A percentile compares a stretch with the other conserved stretches of the same genome.
phyloP scores from a whole-genome alignment of 2,329 filamentous ascomycete genomes.

The Pyricularia pennisetigena region DNA sequence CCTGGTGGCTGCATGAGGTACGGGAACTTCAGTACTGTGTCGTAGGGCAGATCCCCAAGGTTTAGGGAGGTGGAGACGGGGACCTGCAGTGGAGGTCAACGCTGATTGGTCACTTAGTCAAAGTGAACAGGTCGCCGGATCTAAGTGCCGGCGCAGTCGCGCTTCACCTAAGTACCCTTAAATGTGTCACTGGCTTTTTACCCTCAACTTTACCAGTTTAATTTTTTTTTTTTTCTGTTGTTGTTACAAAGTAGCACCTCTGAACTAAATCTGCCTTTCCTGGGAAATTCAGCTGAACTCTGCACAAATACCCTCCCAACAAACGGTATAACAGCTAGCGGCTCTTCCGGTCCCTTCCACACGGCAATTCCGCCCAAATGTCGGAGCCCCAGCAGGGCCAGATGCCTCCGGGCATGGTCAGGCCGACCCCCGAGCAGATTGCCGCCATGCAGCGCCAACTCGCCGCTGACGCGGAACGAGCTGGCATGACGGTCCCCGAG shows the following conservation, averaged over 20 bases:
- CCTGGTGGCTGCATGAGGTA: too few species aligned
- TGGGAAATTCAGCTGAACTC: not conserved
- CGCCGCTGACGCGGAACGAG: constrained; percentile 70
- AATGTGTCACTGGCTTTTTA: not conserved
- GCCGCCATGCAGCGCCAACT: constrained; percentile 74
- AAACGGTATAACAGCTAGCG: not conserved
- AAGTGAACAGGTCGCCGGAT: constrained; percentile 1
- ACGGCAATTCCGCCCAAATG: constrained; percentile 11
- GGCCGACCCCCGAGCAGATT: constrained; percentile 76
- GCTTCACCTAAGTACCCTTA: not conserved
- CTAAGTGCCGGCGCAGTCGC: not conserved
- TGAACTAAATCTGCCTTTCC: not conserved
- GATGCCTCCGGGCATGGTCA: constrained; percentile 22
- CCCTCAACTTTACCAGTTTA: not conserved
- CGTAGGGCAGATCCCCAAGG: not conserved
- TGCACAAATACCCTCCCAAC: not conserved
- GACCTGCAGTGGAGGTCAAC: not conserved
- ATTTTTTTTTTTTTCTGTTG: too few species aligned
- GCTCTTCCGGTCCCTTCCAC: not conserved
- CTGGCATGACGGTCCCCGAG: constrained; percentile 75
- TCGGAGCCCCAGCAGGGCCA: constrained; percentile 13
- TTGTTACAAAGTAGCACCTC: not conserved
- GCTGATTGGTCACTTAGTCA: not conserved
- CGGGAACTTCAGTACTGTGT: not conserved
- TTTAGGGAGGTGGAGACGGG: not conserved